These are phyloP conservation scores for Panicum miliaceum DNA, from an alignment of 176 grass and related monocot genomes.

Conservation along the genomic window DNA sequence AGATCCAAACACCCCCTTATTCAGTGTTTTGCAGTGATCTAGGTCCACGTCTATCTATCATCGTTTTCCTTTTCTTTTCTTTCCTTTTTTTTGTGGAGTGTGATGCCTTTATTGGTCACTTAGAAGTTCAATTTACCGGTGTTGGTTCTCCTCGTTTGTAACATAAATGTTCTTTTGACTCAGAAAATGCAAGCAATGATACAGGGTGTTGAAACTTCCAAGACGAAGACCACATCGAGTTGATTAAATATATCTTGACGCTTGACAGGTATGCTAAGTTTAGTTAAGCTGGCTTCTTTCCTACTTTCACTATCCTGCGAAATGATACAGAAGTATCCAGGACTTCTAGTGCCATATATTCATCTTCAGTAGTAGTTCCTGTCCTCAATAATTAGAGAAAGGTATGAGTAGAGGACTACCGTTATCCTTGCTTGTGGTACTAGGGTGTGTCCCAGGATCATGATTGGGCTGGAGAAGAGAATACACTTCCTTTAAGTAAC, in stretches of 20 bases:
- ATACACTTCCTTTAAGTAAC: too few relatives aligned
- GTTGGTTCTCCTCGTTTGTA: constrained; percentile 5
- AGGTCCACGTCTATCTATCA: background rate
- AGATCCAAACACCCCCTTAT: too few relatives aligned
- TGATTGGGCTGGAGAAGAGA: constrained; percentile 9
- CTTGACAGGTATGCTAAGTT: constrained; percentile 9
- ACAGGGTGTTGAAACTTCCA: background rate
- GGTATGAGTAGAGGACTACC: too few relatives aligned
- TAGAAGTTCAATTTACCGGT: background rate
- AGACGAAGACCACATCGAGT: constrained; percentile 9
- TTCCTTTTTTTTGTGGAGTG: too few relatives aligned
- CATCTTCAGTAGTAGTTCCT: constrained; percentile 1
- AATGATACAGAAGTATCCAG: too few relatives aligned
- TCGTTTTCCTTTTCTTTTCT: background rate
- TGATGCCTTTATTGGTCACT: background rate
- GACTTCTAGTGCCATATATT: background rate
- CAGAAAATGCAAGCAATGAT: constrained; percentile 35
- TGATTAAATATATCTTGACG: constrained; percentile 39
- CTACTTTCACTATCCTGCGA: background rate
- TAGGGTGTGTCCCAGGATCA: background rate
- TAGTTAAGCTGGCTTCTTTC: constrained; percentile 4
- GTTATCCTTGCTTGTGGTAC: too few relatives aligned
- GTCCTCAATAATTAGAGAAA: constrained; percentile 15
- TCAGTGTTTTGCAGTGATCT: background rate
- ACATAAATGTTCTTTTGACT: background rate